These are phyloP conservation scores for Aspergillus candidus DNA, from an alignment of 2,329 filamentous ascomycete genomes.

Conservation along the genomic window DNA sequence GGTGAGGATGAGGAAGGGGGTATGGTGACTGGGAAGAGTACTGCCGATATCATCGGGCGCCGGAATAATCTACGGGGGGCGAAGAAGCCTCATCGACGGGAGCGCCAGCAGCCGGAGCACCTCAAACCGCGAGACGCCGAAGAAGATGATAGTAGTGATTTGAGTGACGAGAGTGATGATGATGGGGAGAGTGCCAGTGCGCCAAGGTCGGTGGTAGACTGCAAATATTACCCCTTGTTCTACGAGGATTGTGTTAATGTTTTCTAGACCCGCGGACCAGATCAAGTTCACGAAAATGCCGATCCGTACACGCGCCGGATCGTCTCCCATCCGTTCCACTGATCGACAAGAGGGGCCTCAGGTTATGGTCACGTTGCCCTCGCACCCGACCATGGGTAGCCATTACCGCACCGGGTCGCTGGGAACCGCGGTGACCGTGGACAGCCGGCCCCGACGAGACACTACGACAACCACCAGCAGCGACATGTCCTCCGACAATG, in stretches of 20 bases:
- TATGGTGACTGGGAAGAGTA: slow-evolving; percentile 55
- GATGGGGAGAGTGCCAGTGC: slow-evolving; percentile 43
- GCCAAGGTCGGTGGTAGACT: slow-evolving; percentile 25
- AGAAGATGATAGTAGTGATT: slow-evolving; percentile 60
- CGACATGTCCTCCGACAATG: slow-evolving; percentile 61
- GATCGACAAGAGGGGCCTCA: slow-evolving; percentile 42
- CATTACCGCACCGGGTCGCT: slow-evolving; percentile 51
- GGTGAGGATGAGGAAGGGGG: slow-evolving; percentile 58
- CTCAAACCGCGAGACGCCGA: slow-evolving; percentile 52
- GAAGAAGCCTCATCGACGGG: slow-evolving; percentile 28
- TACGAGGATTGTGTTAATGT: slow-evolving; percentile 13
- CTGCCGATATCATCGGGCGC: slow-evolving; percentile 53
- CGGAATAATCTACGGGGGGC: slow-evolving; percentile 24
- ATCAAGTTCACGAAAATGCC: slow-evolving; percentile 98
- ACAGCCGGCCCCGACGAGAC: slow-evolving; percentile 52
- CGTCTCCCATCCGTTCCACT: slow-evolving; percentile 67
- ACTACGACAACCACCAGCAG: slow-evolving; percentile 61
- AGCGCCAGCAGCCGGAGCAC: slow-evolving; percentile 43
- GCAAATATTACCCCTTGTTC: neutral
- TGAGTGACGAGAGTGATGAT: slow-evolving; percentile 62
- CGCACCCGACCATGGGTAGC: slow-evolving; percentile 42
- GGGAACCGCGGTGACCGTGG: slow-evolving; percentile 49
- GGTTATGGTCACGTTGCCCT: slow-evolving; percentile 52
- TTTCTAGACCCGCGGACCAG: slow-evolving; percentile 66
- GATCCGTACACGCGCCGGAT: slow-evolving; percentile 75